Conservation (phyloP, 2,329 filamentous ascomycete species). For the Hysterium pulicare region DNA sequence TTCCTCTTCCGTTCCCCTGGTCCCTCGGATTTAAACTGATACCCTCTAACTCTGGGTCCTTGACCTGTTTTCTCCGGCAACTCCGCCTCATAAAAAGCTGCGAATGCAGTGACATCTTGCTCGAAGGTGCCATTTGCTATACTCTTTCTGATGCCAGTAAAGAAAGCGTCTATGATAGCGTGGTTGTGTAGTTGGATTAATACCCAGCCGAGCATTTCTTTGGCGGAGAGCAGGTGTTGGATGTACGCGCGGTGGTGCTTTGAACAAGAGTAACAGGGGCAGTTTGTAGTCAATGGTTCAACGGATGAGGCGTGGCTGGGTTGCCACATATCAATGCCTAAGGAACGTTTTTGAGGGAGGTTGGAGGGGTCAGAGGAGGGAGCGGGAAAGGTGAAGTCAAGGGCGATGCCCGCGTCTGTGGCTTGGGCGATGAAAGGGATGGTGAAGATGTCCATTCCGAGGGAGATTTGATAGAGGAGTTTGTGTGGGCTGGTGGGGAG, state of each 20-base stretch:
- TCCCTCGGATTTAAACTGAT: slow-evolving; percentile 9
- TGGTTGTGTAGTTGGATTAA: slow-evolving; percentile 92
- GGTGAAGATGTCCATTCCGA: slow-evolving; percentile 77
- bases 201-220: slow-evolving; percentile 96
- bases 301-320: slow-evolving; percentile 58
- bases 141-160: slow-evolving; percentile 63
- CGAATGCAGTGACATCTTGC: slow-evolving; percentile 58
- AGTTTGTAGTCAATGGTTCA: slow-evolving; percentile 59
- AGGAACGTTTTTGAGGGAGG: slow-evolving; percentile 21
- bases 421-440: slow-evolving; percentile 69
- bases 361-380: slow-evolving; percentile 15
- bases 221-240: slow-evolving; percentile 80
- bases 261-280: slow-evolving; percentile 78
- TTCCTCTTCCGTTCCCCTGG: slow-evolving; percentile 9
- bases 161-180: slow-evolving; percentile 68
- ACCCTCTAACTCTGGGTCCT: slow-evolving; percentile 52
- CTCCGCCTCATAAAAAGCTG: slow-evolving; percentile 63
- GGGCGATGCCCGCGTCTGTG: slow-evolving; percentile 81
- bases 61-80: slow-evolving; percentile 72
- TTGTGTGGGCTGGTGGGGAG: slow-evolving; percentile 69
- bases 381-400: slow-evolving; percentile 72
- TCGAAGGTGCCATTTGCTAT: slow-evolving; percentile 58
- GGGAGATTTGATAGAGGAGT: slow-evolving; percentile 68
- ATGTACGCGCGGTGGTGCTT: slow-evolving; percentile 83
- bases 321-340: slow-evolving; percentile 80